phyloP scores from a whole-genome alignment of 2,329 filamentous ascomycete genomes.

The Botrytis aclada region DNA sequence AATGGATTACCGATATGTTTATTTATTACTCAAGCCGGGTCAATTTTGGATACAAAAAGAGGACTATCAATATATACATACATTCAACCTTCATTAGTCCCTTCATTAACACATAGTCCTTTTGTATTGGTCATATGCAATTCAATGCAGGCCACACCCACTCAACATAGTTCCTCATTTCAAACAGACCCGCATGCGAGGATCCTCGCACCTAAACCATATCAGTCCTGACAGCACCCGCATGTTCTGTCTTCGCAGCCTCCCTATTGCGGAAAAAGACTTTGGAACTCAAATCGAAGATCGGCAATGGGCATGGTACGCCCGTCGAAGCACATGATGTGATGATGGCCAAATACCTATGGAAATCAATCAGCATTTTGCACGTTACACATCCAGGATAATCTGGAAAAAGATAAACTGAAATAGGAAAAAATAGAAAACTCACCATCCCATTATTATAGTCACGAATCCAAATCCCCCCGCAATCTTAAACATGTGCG shows the following conservation, averaged over 20 bases:
- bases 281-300: conserved; percentile 21
- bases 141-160: background rate
- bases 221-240: conserved; percentile 13
- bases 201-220: background rate
- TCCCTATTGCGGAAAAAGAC: conserved; percentile 18
- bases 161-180: background rate
- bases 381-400: no score
- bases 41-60: background rate
- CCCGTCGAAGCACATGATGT: conserved; percentile 23
- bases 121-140: background rate
- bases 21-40: background rate
- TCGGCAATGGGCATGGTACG: conserved; percentile 24
- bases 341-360: conserved; percentile 22
- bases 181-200: background rate
- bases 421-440: background rate
- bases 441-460: conserved; percentile 23
- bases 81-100: background rate
- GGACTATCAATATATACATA: background rate
- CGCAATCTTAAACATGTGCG: conserved; percentile 23
- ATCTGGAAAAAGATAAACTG: no score
- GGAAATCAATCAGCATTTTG: background rate
- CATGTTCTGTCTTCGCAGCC: conserved; percentile 19
- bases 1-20: background rate
- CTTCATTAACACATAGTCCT: background rate
- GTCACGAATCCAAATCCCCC: conserved; percentile 23